Base-by-base conservation (phyloP, 2,329 filamentous ascomycete genomes). In the Colletotrichum tamarilloi region DNA sequence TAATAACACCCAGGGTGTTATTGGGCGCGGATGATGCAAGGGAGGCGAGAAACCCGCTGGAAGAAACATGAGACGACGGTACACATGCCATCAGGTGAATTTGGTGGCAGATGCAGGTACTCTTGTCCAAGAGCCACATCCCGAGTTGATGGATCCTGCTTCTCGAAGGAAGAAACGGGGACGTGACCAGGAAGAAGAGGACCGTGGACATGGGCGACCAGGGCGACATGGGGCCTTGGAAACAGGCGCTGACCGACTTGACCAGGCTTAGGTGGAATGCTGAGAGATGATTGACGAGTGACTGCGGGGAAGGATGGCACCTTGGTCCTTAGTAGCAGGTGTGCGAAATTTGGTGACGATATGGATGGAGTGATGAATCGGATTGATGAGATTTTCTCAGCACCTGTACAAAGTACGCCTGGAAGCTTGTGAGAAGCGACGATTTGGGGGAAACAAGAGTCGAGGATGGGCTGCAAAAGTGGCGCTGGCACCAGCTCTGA, bases 141-240 rank as follows among this genome's bases (percentile, higher is more conserved):
- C 60, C 60, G 67, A 73, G 60, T 58, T 9, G 60, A 58, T 42
- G 49, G 67, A 62, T 66, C 52, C 30, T 38, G 71, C 63, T 73
- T 73, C 71, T 62, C 63, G 71, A 73, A 73, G 71, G 67, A 70
- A 71, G 71, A 73, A 73, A 65, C 62, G 71, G 71, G 55, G 67
- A 56, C 46, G 53, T 38, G 58, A 49, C 57, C 46, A 24, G 58
- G 66, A 63, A 24, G 57, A 28, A n/a, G 46, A 67, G 64, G 56
- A 60, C 56, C 66, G 46, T 35, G 62, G 62, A 63, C 28, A 26
- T 35, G 60, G 58, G 42, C 42, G 42, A 49, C 42, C 16, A n/a
- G 19, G 42, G 42, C 19, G 42, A 49, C 42, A 49, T n/a, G 42
- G 42, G 42, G 66, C 30, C 49, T 26, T 24, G 46, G 32, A 52